Evolutionary conservation across 2,329 filamentous ascomycete species (phyloP), one percentile per base, ranked within the genome.

Genomic region (Dendryphion nanum): DNA sequence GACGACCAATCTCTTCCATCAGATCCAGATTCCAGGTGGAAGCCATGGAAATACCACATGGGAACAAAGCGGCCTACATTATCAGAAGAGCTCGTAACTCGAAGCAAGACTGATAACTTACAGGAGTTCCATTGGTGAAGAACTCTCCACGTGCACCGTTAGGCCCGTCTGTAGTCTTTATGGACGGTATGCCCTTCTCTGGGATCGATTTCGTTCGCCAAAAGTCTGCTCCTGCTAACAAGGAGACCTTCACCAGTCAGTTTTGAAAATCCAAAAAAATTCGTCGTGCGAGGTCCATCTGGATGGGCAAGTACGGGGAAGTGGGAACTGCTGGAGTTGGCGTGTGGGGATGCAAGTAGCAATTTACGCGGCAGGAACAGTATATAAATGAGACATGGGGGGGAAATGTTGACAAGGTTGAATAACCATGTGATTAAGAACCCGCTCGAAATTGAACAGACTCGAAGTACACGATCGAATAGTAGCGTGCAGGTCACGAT

Each of bases 21-120:
- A 91, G 70, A 5, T 82, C 74, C 33, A 78, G 75, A 56, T 91
- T 86, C 84, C 85, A 93, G 21, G 86, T 89, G 29, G 86, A 83
- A 6, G 85, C 86, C 30, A 91, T 75, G 1, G 84, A 88, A 39
- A 88, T 81, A 39, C 85, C 86, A 50, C 86, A 90, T 6, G 87
- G 87, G 48, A 91, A 86, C 32, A 89, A 76, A 14, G 86, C 86
- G 26, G 86, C 85, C 71, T 86, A 57, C 59, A 38, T 18, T 6
- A 4, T 14, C 20, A 28, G 21, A 40, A 18, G 33, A 30, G 8
- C 29, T 6, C 15, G 20, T 35, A 35, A 37, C 35, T 40, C 39
- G 39, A 17, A 19, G 28, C 31, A 56, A 66, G 36, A 17, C 29
- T 8, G 29, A 20, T 18, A 7, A 54, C 57, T 57, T 45, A 66